Evolutionary conservation across 2,329 filamentous ascomycete genomes (phyloP).

Genomic region (Colletotrichum orchidophilum): DNA sequence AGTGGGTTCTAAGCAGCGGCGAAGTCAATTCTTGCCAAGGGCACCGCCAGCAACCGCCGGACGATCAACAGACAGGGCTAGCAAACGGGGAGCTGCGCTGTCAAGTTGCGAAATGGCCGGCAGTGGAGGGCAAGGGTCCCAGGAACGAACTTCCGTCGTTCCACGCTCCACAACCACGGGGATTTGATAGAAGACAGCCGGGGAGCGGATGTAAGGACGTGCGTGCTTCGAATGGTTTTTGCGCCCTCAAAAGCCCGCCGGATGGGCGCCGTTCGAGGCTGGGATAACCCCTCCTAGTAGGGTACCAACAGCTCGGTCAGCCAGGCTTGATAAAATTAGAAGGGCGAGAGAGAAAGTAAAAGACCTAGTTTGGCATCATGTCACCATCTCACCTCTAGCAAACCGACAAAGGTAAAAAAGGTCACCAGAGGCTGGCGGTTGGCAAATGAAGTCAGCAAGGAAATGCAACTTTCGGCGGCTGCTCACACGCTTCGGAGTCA

Average conservation of each 20-base stretch:
- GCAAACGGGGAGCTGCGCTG: not conserved
- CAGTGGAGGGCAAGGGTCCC: not conserved
- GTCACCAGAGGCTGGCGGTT: not conserved
- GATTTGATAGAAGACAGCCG: slow-evolving; percentile 1
- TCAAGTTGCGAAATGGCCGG: not conserved
- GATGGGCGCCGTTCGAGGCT: slow-evolving; percentile 8
- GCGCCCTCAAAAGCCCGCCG: not conserved
- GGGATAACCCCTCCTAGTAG: slow-evolving; percentile 24
- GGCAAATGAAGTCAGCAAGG: slow-evolving; percentile 3
- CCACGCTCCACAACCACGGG: not conserved
- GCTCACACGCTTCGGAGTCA: not conserved
- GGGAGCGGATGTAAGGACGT: slow-evolving; percentile 3
- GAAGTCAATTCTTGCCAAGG: not conserved
- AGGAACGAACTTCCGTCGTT: not conserved
- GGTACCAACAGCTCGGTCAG: slow-evolving; percentile 13
- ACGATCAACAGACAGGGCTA: not conserved
- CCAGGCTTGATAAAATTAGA: slow-evolving; percentile 7
- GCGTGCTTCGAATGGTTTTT: slow-evolving; percentile 1
- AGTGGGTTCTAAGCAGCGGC: slow-evolving; percentile 3
- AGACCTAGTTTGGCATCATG: not conserved
- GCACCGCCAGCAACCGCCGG: not conserved
- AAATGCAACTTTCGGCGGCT: not conserved
- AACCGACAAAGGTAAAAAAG: not conserved
- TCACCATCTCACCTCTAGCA: not conserved
- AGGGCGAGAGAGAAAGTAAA: not conserved